These are phyloP conservation scores for Daedaleopsis nitida DNA, from an alignment of 768 basidiomycete species.

Conservation along the genomic window DNA sequence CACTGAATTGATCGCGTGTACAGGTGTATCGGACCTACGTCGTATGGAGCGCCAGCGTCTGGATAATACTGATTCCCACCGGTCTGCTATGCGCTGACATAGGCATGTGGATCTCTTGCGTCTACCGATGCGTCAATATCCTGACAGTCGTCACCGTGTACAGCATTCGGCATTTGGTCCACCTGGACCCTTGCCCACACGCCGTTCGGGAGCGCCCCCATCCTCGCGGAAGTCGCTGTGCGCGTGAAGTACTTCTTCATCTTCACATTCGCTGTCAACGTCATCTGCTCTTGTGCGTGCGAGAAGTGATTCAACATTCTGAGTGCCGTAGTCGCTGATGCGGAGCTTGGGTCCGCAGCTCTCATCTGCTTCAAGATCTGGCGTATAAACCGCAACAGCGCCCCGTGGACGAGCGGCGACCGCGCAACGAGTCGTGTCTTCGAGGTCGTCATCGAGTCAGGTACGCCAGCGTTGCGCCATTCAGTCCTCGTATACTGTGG, in stretches of 20 bases:
- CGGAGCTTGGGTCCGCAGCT: not conserved
- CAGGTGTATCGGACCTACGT: slow-evolving; percentile 10
- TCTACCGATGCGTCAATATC: no score
- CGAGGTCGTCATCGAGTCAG: slow-evolving; percentile 8
- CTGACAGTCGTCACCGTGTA: not conserved
- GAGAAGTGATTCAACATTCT: not conserved
- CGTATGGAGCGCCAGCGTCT: not conserved
- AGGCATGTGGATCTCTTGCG: not conserved
- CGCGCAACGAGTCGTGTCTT: not conserved
- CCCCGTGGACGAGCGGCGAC: not conserved
- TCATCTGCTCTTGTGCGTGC: slow-evolving; percentile 1
- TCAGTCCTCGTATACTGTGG: not conserved
- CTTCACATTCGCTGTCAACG: slow-evolving; percentile 6
- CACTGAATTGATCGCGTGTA: no score
- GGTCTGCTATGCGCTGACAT: not conserved
- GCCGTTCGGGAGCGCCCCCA: not conserved
- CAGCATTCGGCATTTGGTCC: slow-evolving; percentile 9
- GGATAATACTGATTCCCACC: not conserved
- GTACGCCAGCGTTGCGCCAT: not conserved
- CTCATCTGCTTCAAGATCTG: slow-evolving; percentile 7
- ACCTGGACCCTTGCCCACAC: slow-evolving; percentile 5
- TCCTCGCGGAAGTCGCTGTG: slow-evolving; percentile 4
- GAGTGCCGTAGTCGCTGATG: no score
- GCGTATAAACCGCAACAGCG: not conserved
- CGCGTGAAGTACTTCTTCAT: slow-evolving; percentile 4